A percentile compares a stretch with the other conserved stretches of the same genome.
Conservation (phyloP, 352 stramenopile species). For the Phytopythium helicoides region DNA sequence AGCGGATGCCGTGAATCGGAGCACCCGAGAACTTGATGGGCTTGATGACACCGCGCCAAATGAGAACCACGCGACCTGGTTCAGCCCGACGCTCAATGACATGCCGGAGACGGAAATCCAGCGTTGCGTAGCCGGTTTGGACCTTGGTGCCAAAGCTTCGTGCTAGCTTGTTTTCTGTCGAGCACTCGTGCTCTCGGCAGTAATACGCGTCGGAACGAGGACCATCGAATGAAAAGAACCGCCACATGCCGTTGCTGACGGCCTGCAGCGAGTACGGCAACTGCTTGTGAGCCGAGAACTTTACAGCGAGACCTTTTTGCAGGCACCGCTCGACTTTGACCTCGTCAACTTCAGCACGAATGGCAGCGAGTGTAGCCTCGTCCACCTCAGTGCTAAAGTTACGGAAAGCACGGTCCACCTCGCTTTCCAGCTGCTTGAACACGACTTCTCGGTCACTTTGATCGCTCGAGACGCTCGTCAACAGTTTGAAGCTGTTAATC, state of each 20-base stretch:
- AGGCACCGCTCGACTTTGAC: conserved; percentile 21
- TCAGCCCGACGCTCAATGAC: conserved; percentile 29
- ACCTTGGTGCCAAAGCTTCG: conserved; percentile 33
- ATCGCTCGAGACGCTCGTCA: conserved; percentile 8
- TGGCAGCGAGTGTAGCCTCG: conserved; percentile 13
- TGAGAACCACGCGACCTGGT: conserved; percentile 39
- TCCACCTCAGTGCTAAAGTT: conserved; percentile 23
- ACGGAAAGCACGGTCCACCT: conserved; percentile 19
- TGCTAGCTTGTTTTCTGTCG: conserved; percentile 17
- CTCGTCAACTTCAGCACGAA: conserved; percentile 17
- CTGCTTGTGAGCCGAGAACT: conserved; percentile 27
- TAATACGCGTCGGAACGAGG: conserved; percentile 25
- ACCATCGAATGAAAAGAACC: conserved; percentile 26
- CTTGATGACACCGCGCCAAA: conserved; percentile 38
- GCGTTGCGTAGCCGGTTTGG: conserved; percentile 22
- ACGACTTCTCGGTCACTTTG: conserved; percentile 15
- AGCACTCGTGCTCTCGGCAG: conserved; percentile 27
- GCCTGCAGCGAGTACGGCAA: conserved; percentile 29
- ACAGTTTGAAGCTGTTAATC: conserved; percentile 5
- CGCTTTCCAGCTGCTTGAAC: conserved; percentile 19
- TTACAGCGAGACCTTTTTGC: conserved; percentile 21
- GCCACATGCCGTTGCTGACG: conserved; percentile 30
- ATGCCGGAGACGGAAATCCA: conserved; percentile 38
- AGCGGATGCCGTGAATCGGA: conserved; percentile 33
- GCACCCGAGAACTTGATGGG: conserved; percentile 38